Conservation (phyloP, 805 yeast genomes). For the Helenozyma rhizophorensis region DNA sequence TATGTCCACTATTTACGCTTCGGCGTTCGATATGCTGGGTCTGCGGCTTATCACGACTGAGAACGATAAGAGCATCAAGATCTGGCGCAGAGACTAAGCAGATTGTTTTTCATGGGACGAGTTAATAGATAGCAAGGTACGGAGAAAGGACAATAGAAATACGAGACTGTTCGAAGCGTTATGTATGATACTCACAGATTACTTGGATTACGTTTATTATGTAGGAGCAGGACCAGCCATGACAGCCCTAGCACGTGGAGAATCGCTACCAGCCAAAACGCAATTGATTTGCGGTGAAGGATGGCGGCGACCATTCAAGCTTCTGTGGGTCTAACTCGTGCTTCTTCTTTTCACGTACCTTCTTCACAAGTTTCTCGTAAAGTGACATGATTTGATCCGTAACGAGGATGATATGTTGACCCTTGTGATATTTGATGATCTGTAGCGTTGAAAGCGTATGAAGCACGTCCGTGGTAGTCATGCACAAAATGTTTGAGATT, state of each 20-base stretch:
- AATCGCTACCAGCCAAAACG: conserved; percentile 90
- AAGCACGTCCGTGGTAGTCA: conserved; percentile 94
- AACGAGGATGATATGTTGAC: conserved; percentile 84
- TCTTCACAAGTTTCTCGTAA: conserved; percentile 57
- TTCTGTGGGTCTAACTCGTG: conserved; percentile 70
- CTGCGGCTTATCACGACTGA: conserved; percentile 80
- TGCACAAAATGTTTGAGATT: conserved; percentile 76
- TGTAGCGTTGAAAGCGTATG: conserved; percentile 91
- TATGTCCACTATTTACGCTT: conserved; percentile 64
- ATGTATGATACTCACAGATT: too few species aligned
- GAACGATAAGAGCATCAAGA: conserved; percentile 80
- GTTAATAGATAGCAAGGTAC: too few species aligned
- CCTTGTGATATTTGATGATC: conserved; percentile 87
- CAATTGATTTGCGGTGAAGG: conserved; percentile 91
- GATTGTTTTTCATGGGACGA: too few species aligned
- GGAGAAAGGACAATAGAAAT: not conserved
- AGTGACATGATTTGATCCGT: conserved; percentile 78
- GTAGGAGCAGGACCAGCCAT: too few species aligned
- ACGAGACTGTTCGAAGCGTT: not conserved
- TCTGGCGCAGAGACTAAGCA: conserved; percentile 52
- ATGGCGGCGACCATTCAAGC: conserved; percentile 91
- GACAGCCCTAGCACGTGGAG: too few species aligned
- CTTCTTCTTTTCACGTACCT: conserved; percentile 60
- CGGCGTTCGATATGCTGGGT: conserved; percentile 77
- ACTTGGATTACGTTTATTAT: too few species aligned